Conservation (phyloP, 805 yeast genomes). For the Ogataea trehaloabstinens region DNA sequence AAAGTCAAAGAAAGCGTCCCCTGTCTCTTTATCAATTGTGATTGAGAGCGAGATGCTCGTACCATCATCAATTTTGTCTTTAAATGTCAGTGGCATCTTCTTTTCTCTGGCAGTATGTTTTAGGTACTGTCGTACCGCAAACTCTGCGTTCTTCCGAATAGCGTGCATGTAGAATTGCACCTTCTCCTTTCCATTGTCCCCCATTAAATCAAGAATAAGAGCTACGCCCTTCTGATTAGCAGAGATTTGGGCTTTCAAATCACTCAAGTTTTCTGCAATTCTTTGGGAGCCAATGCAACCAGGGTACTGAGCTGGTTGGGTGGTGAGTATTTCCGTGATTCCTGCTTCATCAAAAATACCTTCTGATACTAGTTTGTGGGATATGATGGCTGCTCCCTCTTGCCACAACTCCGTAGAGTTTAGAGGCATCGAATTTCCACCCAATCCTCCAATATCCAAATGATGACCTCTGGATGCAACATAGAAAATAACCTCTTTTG, state of each 20-base stretch:
- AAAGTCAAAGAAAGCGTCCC: conserved; percentile 48
- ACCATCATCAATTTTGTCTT: conserved; percentile 54
- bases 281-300: conserved; percentile 56
- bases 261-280: conserved; percentile 49
- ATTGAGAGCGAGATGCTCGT: conserved; percentile 45
- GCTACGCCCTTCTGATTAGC: conserved; percentile 49
- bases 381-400: conserved; percentile 53
- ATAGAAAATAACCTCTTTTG: conserved; percentile 42
- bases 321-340: conserved; percentile 39
- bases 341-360: conserved; percentile 53
- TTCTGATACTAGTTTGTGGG: conserved; percentile 44
- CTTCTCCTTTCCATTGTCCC: conserved; percentile 38
- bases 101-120: conserved; percentile 38
- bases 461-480: conserved; percentile 59
- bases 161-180: conserved; percentile 45
- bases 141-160: conserved; percentile 42
- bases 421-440: conserved; percentile 55
- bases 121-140: conserved; percentile 36
- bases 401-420: conserved; percentile 49
- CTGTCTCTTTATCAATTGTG: conserved; percentile 38
- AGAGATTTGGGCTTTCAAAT: conserved; percentile 44
- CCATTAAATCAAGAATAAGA: conserved; percentile 38
- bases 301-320: conserved; percentile 47
- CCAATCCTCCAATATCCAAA: conserved; percentile 57
- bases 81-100: conserved; percentile 37